phyloP scores from a whole-genome alignment of 225 moss, liverwort and hornwort species.

The Sphagnum contortum region DNA sequence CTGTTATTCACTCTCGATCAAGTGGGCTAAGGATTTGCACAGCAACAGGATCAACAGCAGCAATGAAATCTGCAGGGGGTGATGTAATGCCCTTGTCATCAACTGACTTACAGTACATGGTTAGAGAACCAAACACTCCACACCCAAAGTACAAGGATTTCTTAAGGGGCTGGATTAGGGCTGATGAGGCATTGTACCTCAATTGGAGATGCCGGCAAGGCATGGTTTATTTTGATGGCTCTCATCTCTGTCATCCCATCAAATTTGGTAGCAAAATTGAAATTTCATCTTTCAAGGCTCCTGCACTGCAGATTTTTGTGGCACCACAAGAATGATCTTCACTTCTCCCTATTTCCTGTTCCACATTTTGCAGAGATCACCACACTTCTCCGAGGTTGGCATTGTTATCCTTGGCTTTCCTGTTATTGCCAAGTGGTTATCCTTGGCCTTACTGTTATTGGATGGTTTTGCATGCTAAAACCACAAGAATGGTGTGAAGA shows the following conservation, averaged over 20 bases:
- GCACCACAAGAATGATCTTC: not conserved
- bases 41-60: conserved; percentile 75
- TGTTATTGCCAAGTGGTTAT: no score
- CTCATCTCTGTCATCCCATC: conserved; percentile 40
- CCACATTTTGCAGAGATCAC: no score
- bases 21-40: conserved; percentile 78
- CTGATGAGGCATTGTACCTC: conserved; percentile 31
- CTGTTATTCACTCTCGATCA: conserved; percentile 62
- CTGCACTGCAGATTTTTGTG: conserved; percentile 37
- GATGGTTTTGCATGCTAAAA: no score
- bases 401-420: no score
- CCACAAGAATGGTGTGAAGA: no score
- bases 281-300: conserved; percentile 28
- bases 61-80: conserved; percentile 87
- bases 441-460: no score
- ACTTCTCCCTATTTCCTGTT: not conserved
- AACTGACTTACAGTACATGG: conserved; percentile 71
- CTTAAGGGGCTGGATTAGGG: conserved; percentile 48
- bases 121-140: conserved; percentile 63
- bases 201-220: conserved; percentile 71
- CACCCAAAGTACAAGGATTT: conserved; percentile 37
- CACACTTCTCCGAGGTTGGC: no score
- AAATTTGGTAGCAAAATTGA: conserved; percentile 39
- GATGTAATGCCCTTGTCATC: conserved; percentile 43
- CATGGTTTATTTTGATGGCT: conserved; percentile 37